Conservation (phyloP, 2,329 filamentous ascomycete genomes). For the Diaporthe ampelina region DNA sequence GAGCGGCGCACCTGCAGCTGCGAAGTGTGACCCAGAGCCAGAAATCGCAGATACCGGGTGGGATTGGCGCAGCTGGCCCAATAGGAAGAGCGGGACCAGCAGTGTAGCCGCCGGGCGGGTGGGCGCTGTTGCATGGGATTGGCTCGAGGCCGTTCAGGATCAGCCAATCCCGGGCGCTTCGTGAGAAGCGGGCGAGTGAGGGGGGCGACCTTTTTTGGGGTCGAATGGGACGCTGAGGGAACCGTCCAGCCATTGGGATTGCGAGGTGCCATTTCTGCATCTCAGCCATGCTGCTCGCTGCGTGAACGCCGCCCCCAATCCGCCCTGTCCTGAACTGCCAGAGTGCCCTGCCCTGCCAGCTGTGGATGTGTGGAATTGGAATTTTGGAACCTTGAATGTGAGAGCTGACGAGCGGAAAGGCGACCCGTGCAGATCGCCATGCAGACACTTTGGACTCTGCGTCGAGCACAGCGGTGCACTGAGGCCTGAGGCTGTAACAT, state of each 20-base stretch:
- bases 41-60: conserved; percentile 31
- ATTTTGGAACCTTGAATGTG: background rate
- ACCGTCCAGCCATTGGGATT: conserved; percentile 20
- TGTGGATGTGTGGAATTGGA: background rate
- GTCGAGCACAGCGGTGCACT: background rate
- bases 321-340: background rate
- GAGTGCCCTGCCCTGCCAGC: background rate
- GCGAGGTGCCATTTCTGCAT: too few relatives aligned
- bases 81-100: conserved; percentile 43
- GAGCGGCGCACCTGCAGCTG: conserved; percentile 38
- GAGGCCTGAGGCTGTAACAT: background rate
- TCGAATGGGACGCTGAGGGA: conserved; percentile 5
- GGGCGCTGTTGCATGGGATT: conserved; percentile 43
- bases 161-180: conserved; percentile 40
- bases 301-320: background rate
- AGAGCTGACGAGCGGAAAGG: conserved; percentile 6
- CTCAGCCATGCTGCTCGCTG: conserved; percentile 1
- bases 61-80: conserved; percentile 45
- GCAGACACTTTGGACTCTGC: conserved; percentile 16
- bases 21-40: conserved; percentile 37
- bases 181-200: conserved; percentile 8
- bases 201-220: background rate
- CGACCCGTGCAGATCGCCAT: conserved; percentile 7
- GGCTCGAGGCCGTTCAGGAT: conserved; percentile 1
- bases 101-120: conserved; percentile 47